Base-by-base conservation (phyloP, 495 filamentous ascomycete genomes). In the Diplogelasinospora grovesii region DNA sequence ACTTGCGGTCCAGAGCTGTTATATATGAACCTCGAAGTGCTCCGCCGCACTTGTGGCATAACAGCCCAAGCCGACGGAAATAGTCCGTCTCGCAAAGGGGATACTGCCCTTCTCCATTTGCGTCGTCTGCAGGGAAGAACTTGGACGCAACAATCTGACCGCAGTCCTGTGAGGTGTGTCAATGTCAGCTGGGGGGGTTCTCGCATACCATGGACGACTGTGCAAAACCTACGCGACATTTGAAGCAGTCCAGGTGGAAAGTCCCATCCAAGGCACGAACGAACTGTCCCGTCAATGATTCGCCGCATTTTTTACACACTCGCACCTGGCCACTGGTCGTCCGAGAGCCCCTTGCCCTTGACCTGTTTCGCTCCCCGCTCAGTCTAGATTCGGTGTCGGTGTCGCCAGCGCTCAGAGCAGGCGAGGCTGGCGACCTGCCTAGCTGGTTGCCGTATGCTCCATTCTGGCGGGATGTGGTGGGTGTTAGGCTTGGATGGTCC, bases 21-120 rank as follows among this genome's bases (percentile, higher is more conserved):
- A 99, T 99, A 57, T 99, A 99, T 15, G 93, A 97, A 4, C 92
- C 93, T 28, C 93, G 87, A 15, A 99, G 73, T 35, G 93, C 93
- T 33, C 87, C 87, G 45, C 87, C 87, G 62, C 93, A 99, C 29
- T 89, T 78, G 49, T 85, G 81, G 60, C 93, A 99, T 16, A 99
- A 68, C 19, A 99, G 74, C 43, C 89, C 86, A 9, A 99, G 75
- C 31, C 93, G 79, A 42, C 89, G 81, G 57, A 99, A 99, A 57
- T 97, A 99, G 64, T 99, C 93, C 4, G 82, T 95, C 60, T 99
- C 93, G 70, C 92, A 99, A 3, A 99, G 76, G 1, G 92, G 93
- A 60, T 95, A 97, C 61, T 95, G 93, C 20, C 81, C 78, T 28
- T 72, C 81, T 7, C 83, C 84, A 44, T 85, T 78, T 40, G 93